Conservation (phyloP, 768 basidiomycete species). For the Auricularia sp. region DNA sequence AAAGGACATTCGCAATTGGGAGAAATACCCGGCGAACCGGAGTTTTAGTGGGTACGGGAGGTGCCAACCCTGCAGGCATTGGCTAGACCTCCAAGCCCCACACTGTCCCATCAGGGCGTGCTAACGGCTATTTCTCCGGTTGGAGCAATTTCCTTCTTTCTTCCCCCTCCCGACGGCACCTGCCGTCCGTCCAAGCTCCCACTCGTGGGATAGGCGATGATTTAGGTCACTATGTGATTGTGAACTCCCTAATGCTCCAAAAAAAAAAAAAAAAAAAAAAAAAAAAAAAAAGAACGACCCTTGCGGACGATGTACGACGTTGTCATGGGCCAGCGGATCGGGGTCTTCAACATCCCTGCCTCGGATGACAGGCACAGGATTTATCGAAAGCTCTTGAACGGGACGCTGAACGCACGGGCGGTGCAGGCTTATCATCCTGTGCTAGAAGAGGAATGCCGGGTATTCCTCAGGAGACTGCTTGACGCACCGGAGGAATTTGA, state of each 20-base stretch:
- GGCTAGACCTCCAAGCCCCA: neutral
- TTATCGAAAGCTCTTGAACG: constrained; percentile 33
- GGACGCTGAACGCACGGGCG: constrained; percentile 27
- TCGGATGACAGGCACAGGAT: constrained; percentile 21
- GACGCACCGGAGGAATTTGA: constrained; percentile 23
- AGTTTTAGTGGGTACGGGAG: neutral
- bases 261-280: too few relatives aligned
- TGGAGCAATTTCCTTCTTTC: neutral
- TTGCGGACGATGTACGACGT: too few relatives aligned
- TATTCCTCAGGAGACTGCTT: constrained; percentile 25
- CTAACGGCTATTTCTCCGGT: neutral
- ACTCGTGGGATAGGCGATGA: too few relatives aligned
- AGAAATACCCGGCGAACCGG: neutral
- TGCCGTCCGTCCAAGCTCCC: too few relatives aligned
- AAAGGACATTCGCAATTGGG: neutral
- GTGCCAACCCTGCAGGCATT: neutral
- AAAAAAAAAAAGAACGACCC: too few relatives aligned
- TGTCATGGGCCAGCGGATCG: too few relatives aligned
- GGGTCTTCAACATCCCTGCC: too few relatives aligned
- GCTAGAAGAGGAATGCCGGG: constrained; percentile 26
- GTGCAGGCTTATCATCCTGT: constrained; percentile 27
- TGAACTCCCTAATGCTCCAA: too few relatives aligned
- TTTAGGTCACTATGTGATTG: too few relatives aligned
- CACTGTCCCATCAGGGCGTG: neutral
- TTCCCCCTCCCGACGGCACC: too few relatives aligned